These are phyloP conservation scores for Turnera subulata DNA, from an alignment of 345 rosid genomes.

Conservation along the genomic window DNA sequence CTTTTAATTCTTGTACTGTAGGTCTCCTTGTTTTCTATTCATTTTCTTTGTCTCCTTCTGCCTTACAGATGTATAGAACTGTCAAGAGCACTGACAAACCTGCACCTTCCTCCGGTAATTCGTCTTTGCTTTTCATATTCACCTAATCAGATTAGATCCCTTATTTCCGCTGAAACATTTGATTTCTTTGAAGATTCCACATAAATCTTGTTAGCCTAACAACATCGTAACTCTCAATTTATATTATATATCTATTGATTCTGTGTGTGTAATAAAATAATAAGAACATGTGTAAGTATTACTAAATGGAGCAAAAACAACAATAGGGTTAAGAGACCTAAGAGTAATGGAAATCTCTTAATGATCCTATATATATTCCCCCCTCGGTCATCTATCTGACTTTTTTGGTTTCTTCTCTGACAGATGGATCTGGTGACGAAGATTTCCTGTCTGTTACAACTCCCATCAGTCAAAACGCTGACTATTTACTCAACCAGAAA, in stretches of 20 bases:
- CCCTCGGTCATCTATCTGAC: background rate
- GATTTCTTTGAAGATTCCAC: background rate
- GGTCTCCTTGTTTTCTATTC: no score
- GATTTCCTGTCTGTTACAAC: slow-evolving; percentile 45
- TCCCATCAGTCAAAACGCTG: slow-evolving; percentile 23
- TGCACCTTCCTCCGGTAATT: slow-evolving; percentile 60
- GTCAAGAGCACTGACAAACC: slow-evolving; percentile 67
- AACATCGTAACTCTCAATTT: background rate
- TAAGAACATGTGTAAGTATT: slow-evolving; percentile 17
- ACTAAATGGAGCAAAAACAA: no score
- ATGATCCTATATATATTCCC: background rate
- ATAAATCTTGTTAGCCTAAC: slow-evolving; percentile 5
- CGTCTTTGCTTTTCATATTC: background rate
- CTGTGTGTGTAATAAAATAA: background rate
- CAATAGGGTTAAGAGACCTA: no score
- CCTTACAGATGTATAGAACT: slow-evolving; percentile 62
- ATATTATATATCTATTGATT: no score
- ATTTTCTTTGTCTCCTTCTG: no score
- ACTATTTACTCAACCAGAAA: slow-evolving; percentile 38
- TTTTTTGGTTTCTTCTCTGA: slow-evolving; percentile 25
- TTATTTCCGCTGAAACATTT: background rate
- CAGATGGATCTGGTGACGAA: slow-evolving; percentile 84
- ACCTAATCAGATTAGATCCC: background rate
- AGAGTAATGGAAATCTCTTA: no score
- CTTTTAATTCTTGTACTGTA: no score